These are phyloP conservation scores for Fusarium concolor DNA, from an alignment of 2,329 filamentous ascomycete species.

Conservation along the genomic window DNA sequence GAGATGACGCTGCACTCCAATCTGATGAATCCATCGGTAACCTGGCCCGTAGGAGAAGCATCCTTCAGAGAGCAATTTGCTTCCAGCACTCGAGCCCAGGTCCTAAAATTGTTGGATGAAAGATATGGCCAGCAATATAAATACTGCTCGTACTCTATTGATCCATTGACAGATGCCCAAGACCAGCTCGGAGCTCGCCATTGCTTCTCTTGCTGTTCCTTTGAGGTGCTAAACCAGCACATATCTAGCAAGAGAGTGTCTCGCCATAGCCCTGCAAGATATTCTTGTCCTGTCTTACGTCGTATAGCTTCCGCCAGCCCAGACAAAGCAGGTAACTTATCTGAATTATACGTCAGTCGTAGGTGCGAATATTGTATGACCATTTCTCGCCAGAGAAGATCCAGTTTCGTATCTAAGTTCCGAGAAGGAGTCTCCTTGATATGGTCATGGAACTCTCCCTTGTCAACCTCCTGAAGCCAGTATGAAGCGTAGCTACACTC, in stretches of 20 bases:
- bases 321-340: background rate
- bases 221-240: background rate
- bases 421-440: background rate
- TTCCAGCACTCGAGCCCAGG: too few species aligned
- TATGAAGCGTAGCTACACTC: background rate
- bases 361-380: background rate
- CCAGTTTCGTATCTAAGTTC: background rate
- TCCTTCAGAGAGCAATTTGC: too few species aligned
- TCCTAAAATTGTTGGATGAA: too few species aligned
- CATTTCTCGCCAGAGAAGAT: background rate
- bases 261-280: background rate
- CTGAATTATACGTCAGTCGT: background rate
- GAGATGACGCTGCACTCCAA: too few species aligned
- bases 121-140: too few species aligned
- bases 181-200: too few species aligned
- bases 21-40: too few species aligned
- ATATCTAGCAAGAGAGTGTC: background rate
- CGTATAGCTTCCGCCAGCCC: background rate
- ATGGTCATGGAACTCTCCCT: background rate
- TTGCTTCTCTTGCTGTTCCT: background rate
- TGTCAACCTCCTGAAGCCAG: background rate
- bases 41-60: too few species aligned
- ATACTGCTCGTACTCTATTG: too few species aligned
- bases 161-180: too few species aligned
- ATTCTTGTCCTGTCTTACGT: background rate